phyloP scores from a whole-genome alignment of 2,329 filamentous ascomycete species.

The Chaetomiaceae sp. region DNA sequence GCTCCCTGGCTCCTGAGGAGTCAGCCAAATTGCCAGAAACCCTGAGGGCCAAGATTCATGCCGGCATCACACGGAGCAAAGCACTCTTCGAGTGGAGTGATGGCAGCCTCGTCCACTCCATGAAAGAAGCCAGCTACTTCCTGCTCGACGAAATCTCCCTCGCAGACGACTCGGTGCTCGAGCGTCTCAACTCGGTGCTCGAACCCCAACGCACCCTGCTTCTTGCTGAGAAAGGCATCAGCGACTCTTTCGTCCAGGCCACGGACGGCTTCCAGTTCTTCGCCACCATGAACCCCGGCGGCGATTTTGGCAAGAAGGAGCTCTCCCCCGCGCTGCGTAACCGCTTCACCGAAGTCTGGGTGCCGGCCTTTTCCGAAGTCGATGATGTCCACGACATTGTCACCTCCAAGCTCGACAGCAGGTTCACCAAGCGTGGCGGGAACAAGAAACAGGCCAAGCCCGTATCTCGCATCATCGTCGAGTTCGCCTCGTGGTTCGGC shows the following conservation, averaged over 20 bases:
- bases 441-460: slow-evolving; percentile 24
- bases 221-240: slow-evolving; percentile 86
- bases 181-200: slow-evolving; percentile 92
- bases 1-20: slow-evolving; percentile 43
- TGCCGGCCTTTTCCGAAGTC: slow-evolving; percentile 76
- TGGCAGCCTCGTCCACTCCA: slow-evolving; percentile 86
- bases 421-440: slow-evolving; percentile 36
- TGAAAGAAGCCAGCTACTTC: slow-evolving; percentile 87
- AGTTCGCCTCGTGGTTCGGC: slow-evolving; percentile 92
- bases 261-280: slow-evolving; percentile 85
- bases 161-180: slow-evolving; percentile 93
- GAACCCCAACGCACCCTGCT: slow-evolving; percentile 82
- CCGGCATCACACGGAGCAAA: slow-evolving; percentile 60
- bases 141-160: slow-evolving; percentile 96
- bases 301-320: slow-evolving; percentile 97
- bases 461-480: slow-evolving; percentile 66
- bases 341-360: slow-evolving; percentile 98
- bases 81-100: slow-evolving; percentile 96
- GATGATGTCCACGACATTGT: slow-evolving; percentile 89
- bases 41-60: slow-evolving; percentile 42
- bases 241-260: slow-evolving; percentile 74
- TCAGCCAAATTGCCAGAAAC: slow-evolving; percentile 43
- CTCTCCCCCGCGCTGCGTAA: slow-evolving; percentile 92
- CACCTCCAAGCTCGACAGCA: slow-evolving; percentile 61
- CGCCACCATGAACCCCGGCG: slow-evolving; percentile 98